Evolutionary conservation across 345 rosid genomes (phyloP), one percentile per base, ranked within the genome.

Genomic region (Bruguiera sexangula): DNA sequence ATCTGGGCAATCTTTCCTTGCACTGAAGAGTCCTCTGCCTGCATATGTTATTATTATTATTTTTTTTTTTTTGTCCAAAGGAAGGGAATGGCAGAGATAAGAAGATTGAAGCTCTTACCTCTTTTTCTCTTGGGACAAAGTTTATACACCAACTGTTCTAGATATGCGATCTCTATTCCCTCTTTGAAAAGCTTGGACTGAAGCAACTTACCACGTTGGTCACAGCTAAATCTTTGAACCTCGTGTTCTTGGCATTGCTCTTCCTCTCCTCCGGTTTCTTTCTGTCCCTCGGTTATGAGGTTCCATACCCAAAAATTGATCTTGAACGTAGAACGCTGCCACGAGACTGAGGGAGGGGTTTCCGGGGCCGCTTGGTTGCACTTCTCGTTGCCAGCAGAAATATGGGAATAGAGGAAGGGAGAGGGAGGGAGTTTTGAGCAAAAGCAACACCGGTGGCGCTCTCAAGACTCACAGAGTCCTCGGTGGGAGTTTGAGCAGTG

Each of bases 261-360:
- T 22, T 55, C 66, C 5, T 48, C 6, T 21, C 6, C 27, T 70
- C 37, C 3, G 54, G 18, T 20, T 63, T 50, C 26, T 52, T 52
- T 53, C 53, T 16, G 22, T 64, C 54, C 8, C 20, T 52, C 16
- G 6, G 65, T 36, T 62, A 70, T 54, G 53, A 62, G 48, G 51
- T 36, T 16, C 51, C 54, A 20, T 36, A 24, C n/a, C 37, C 53
- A 20, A 54, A 29, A 53, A 36, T 16, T 29, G 39, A 50, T 1
- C 46, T 20, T 11, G 60, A 65, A 21, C 43, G 22, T 56, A 6
- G 29, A 56, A 6, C 0, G 18, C 1, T 56, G 30, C 60, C 30
- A 7, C 30, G 30, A 56, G 29, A 56, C 18, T 2, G 30, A 56
- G 22, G 22, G 29, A 55, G 11, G 18, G 15, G 10, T 55, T 24